Percentiles rank a stretch among this genome's conserved stretches.
phyloP scores from a whole-genome alignment of 345 rosid species.

The Arabis hirsuta region DNA sequence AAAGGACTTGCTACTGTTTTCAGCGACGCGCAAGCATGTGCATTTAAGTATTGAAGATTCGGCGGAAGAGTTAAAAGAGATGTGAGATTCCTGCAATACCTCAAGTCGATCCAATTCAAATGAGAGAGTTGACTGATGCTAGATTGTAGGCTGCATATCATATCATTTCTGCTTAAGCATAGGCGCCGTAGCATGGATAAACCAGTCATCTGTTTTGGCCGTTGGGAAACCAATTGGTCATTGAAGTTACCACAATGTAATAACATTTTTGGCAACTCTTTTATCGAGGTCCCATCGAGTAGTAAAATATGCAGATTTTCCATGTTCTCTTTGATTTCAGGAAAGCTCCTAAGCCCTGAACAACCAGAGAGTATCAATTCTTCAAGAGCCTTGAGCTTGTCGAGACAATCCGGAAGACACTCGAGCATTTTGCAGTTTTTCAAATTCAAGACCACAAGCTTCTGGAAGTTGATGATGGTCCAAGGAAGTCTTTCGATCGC shows the following conservation, averaged over 20 bases:
- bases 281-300: conserved; percentile 19
- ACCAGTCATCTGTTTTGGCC: neutral
- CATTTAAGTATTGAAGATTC: conserved; percentile 32
- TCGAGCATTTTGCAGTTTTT: conserved; percentile 13
- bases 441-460: conserved; percentile 9
- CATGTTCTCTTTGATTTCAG: neutral
- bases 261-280: neutral
- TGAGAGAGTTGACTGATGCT: conserved; percentile 18
- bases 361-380: conserved; percentile 32
- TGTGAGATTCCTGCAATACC: conserved; percentile 29
- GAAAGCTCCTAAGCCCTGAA: neutral
- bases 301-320: conserved; percentile 12
- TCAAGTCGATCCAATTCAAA: conserved; percentile 30
- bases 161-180: conserved; percentile 29
- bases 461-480: neutral
- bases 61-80: conserved; percentile 32
- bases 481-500: conserved; percentile 24
- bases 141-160: neutral
- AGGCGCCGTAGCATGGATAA: conserved; percentile 13
- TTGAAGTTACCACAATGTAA: neutral
- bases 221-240: neutral
- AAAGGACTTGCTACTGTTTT: conserved; percentile 13
- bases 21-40: conserved; percentile 14
- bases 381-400: conserved; percentile 24
- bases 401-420: neutral